phyloP scores from a whole-genome alignment of 1,284 basidiomycete genomes.

The Boletus sp. region DNA sequence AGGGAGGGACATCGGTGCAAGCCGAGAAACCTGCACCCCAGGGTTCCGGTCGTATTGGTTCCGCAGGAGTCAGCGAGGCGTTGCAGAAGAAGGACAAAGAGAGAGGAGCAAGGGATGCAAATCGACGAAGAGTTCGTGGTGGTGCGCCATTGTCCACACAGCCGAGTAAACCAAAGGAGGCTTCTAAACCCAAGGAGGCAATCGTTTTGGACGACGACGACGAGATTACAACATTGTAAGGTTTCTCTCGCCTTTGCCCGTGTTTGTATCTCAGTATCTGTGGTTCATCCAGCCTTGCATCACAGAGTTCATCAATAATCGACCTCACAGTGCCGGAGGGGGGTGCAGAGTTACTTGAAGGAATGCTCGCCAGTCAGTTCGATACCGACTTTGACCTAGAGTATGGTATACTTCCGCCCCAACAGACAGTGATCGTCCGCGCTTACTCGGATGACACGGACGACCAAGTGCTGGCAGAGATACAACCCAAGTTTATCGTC shows the following conservation, averaged over 20 bases:
- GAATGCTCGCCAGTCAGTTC: constrained; percentile 32
- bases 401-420: constrained; percentile 82
- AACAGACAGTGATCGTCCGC: constrained; percentile 85
- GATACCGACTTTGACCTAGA: constrained; percentile 70
- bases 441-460: constrained; percentile 94
- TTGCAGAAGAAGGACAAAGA: constrained; percentile 75
- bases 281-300: constrained; percentile 24
- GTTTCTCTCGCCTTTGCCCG: background rate
- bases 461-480: constrained; percentile 86
- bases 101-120: constrained; percentile 55
- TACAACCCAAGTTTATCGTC: constrained; percentile 90
- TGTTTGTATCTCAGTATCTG: background rate
- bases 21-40: constrained; percentile 11
- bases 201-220: constrained; percentile 56
- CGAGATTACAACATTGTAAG: constrained; percentile 32
- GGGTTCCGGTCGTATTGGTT: constrained; percentile 6
- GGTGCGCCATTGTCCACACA: constrained; percentile 50
- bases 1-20: constrained; percentile 6
- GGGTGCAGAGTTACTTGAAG: constrained; percentile 40
- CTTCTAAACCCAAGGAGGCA: constrained; percentile 40
- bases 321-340: constrained; percentile 28
- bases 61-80: constrained; percentile 59
- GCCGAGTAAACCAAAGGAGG: constrained; percentile 17
- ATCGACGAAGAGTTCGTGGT: constrained; percentile 65
- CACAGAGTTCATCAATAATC: constrained; percentile 17